These are phyloP conservation scores for Vigna radiata DNA, from an alignment of 306 rosid genomes.

Conservation along the genomic window DNA sequence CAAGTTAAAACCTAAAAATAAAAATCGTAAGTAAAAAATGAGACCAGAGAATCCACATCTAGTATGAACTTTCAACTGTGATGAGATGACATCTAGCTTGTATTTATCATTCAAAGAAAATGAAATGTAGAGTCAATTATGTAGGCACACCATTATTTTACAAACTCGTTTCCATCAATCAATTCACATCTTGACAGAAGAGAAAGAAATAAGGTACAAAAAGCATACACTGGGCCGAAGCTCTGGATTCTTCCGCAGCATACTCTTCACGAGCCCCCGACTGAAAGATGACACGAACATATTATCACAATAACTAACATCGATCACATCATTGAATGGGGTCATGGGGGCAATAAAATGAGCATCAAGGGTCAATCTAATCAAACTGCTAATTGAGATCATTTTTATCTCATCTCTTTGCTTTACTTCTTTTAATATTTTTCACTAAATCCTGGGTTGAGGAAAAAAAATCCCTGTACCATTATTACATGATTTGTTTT, in stretches of 20 bases:
- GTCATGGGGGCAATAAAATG: neutral
- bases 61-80: neutral
- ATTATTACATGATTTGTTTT: too few relatives aligned
- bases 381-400: neutral
- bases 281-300: conserved; percentile 57
- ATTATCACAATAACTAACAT: conserved; percentile 30
- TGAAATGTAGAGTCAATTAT: neutral
- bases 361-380: neutral
- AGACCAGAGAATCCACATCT: neutral
- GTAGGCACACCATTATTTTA: neutral
- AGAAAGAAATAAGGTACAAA: conserved; percentile 28
- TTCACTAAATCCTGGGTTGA: neutral
- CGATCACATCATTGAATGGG: conserved; percentile 18
- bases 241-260: conserved; percentile 98
- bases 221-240: conserved; percentile 92
- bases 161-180: conserved; percentile 1
- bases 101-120: conserved; percentile 14
- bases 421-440: neutral
- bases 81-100: conserved; percentile 21
- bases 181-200: conserved; percentile 13
- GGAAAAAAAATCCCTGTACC: neutral
- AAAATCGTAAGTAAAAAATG: neutral
- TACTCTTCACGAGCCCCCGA: conserved; percentile 91
- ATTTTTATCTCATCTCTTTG: neutral
- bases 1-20: conserved; percentile 12